These are phyloP conservation scores for Sordariomycetes sp. DNA, from an alignment of 2,329 filamentous ascomycete species.

Conservation along the genomic window DNA sequence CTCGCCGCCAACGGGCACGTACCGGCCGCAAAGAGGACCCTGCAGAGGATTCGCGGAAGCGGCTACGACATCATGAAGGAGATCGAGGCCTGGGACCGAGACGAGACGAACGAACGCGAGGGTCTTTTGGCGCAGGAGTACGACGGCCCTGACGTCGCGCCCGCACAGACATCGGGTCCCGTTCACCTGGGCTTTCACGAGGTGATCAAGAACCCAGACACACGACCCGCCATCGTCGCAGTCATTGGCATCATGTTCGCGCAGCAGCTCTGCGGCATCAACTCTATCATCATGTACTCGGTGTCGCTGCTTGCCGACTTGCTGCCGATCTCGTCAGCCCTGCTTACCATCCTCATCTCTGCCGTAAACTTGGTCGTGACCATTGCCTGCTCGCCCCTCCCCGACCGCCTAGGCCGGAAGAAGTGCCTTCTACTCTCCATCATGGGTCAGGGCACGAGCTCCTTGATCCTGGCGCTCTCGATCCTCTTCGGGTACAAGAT, in stretches of 20 bases:
- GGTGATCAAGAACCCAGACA: conserved; percentile 58
- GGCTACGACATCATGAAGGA: conserved; percentile 65
- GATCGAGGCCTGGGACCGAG: conserved; percentile 47
- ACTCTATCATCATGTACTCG: conserved; percentile 98
- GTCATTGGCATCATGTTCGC: conserved; percentile 86
- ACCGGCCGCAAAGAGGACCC: conserved; percentile 51
- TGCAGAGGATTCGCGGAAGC: conserved; percentile 69
- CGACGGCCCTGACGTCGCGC: conserved; percentile 6
- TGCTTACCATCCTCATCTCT: conserved; percentile 83
- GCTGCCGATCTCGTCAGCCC: conserved; percentile 69
- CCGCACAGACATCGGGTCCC: conserved; percentile 7
- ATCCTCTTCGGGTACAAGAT: conserved; percentile 66
- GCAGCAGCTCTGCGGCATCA: conserved; percentile 90
- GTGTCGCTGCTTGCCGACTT: conserved; percentile 79
- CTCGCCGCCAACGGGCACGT: conserved; percentile 59
- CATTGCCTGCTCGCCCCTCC: conserved; percentile 69
- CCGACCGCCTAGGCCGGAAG: conserved; percentile 84
- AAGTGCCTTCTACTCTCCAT: conserved; percentile 75
- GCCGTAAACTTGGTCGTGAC: conserved; percentile 81
- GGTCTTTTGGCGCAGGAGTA: conserved; percentile 46
- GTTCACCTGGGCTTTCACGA: conserved; percentile 50
- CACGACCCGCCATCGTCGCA: conserved; percentile 67
- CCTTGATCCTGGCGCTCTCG: conserved; percentile 68
- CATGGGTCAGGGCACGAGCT: conserved; percentile 71
- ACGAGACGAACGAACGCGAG: conserved; percentile 53